Percentiles rank a stretch among this genome's conserved stretches.
These are phyloP conservation scores for Phytopythium cucurbitacearum DNA, from an alignment of 352 stramenopile genomes.

Conservation along the genomic window DNA sequence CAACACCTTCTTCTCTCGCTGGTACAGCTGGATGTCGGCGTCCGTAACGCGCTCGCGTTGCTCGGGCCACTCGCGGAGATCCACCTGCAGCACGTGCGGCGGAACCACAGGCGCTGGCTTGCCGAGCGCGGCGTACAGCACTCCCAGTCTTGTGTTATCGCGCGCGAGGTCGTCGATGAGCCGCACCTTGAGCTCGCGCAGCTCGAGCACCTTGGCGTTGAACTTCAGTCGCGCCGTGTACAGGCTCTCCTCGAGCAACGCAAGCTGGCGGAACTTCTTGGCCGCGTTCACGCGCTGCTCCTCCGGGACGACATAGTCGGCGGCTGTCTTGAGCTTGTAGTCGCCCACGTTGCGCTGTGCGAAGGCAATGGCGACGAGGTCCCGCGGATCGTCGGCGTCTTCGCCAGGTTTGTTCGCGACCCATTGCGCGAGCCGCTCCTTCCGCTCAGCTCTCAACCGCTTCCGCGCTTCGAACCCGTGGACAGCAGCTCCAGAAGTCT, in stretches of 20 bases:
- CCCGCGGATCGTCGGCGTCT: slow-evolving; percentile 87
- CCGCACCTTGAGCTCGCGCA: slow-evolving; percentile 86
- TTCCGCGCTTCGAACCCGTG: slow-evolving; percentile 85
- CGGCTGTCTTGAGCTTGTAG: slow-evolving; percentile 89
- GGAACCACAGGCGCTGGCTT: neutral
- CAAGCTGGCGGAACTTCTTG: slow-evolving; percentile 88
- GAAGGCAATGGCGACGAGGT: slow-evolving; percentile 89
- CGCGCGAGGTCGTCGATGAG: slow-evolving; percentile 67
- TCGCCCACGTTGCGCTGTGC: slow-evolving; percentile 88
- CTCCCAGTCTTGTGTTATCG: slow-evolving; percentile 45
- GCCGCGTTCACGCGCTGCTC: slow-evolving; percentile 86
- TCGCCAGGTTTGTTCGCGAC: slow-evolving; percentile 74
- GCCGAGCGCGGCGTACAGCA: slow-evolving; percentile 42
- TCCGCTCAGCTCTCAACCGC: slow-evolving; percentile 62
- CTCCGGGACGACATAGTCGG: slow-evolving; percentile 87
- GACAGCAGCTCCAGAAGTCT: slow-evolving; percentile 18
- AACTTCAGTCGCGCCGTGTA: slow-evolving; percentile 82
- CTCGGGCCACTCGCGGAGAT: slow-evolving; percentile 86
- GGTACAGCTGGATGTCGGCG: slow-evolving; percentile 68
- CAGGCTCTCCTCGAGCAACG: slow-evolving; percentile 77
- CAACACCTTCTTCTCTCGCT: slow-evolving; percentile 46
- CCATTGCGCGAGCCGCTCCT: slow-evolving; percentile 58
- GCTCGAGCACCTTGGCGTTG: slow-evolving; percentile 88
- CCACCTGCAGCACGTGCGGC: slow-evolving; percentile 28
- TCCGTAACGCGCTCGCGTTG: slow-evolving; percentile 81